phyloP scores from a whole-genome alignment of 2,329 filamentous ascomycete genomes.

The Proliferodiscus dingleyae region DNA sequence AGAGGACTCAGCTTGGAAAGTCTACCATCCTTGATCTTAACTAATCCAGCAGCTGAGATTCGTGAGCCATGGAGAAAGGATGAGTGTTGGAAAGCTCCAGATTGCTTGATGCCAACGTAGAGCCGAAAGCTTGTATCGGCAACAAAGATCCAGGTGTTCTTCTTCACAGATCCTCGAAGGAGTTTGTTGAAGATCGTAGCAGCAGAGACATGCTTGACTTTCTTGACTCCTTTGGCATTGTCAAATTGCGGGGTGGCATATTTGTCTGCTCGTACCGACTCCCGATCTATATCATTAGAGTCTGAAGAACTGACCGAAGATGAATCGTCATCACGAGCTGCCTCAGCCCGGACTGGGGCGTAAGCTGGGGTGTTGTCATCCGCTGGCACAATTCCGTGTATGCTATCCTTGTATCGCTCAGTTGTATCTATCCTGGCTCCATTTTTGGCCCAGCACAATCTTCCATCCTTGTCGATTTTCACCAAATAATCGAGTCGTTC shows the following conservation, averaged over 20 bases:
- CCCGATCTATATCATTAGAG: constrained; percentile 33
- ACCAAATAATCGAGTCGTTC: constrained; percentile 80
- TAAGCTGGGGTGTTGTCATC: constrained; percentile 57
- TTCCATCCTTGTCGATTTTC: constrained; percentile 66
- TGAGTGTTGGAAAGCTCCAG: constrained; percentile 84
- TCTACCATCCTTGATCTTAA: constrained; percentile 78
- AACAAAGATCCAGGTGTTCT: constrained; percentile 92
- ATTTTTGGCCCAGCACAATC: constrained; percentile 85
- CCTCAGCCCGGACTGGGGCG: constrained; percentile 21
- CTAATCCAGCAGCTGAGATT: constrained; percentile 76
- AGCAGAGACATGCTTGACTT: constrained; percentile 62
- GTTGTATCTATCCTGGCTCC: constrained; percentile 72
- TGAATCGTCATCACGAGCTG: constrained; percentile 19
- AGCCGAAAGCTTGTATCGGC: constrained; percentile 79
- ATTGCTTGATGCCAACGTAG: constrained; percentile 86
- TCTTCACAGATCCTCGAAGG: constrained; percentile 71
- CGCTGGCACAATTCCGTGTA: constrained; percentile 64
- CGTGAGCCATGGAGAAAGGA: constrained; percentile 81
- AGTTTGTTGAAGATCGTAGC: constrained; percentile 74
- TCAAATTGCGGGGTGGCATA: constrained; percentile 62
- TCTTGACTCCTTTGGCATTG: constrained; percentile 54
- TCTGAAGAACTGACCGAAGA: constrained; percentile 13
- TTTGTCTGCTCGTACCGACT: constrained; percentile 55
- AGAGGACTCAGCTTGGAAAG: constrained; percentile 67
- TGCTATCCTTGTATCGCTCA: constrained; percentile 70